Evolutionary conservation across 176 grass and related monocot species (phyloP).

Genomic region (Aegilops sharonensis): DNA sequence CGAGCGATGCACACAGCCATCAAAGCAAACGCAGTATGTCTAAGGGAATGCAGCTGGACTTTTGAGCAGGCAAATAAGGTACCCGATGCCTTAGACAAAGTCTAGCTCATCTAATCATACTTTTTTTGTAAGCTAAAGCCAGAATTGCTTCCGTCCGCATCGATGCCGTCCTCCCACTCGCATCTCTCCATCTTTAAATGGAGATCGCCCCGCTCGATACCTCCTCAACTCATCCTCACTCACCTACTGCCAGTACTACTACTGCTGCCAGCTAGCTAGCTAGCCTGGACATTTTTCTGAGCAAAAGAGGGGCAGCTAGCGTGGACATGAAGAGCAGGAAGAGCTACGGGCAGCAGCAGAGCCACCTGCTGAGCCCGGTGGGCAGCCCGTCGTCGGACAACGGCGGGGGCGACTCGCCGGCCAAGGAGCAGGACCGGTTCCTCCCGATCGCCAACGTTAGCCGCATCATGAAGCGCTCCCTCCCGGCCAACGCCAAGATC

Average conservation of each 20-base stretch:
- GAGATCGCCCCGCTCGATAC: background rate
- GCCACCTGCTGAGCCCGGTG: slow-evolving; percentile 52
- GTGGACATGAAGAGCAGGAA: slow-evolving; percentile 63
- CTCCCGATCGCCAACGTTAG: slow-evolving; percentile 94
- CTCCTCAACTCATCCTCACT: background rate
- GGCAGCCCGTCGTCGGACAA: slow-evolving; percentile 64
- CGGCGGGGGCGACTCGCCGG: slow-evolving; percentile 45
- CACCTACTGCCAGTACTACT: background rate
- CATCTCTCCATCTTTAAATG: slow-evolving; percentile 48
- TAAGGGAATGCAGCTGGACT: too few relatives aligned
- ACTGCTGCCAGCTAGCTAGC: background rate
- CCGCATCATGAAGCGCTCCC: slow-evolving; percentile 88
- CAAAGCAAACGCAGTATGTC: too few relatives aligned
- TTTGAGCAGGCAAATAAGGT: too few relatives aligned
- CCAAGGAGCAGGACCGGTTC: slow-evolving; percentile 87
- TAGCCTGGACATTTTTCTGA: background rate
- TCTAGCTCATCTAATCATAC: background rate
- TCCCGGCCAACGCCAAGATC: slow-evolving; percentile 91
- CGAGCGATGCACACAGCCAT: too few relatives aligned
- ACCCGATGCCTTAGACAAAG: background rate
- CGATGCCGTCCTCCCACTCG: slow-evolving; percentile 37
- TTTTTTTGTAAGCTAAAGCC: background rate
- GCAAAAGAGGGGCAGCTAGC: background rate
- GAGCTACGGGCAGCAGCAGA: slow-evolving; percentile 41
- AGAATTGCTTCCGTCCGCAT: slow-evolving; percentile 52